Conservation (phyloP, 1,284 basidiomycete species). For the Cryptococcus sp. region DNA sequence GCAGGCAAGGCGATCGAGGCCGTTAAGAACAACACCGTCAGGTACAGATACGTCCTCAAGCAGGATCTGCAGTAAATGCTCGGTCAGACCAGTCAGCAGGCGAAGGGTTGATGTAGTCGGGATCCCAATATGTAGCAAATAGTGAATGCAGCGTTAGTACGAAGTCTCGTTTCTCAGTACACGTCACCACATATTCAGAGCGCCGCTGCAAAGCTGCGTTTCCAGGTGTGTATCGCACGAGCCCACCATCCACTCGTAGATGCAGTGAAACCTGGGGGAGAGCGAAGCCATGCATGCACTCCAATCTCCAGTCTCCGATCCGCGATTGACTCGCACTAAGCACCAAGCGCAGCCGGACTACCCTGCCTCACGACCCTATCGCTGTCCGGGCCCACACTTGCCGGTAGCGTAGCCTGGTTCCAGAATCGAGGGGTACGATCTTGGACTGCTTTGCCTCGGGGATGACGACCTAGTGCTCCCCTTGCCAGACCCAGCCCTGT, state of each 20-base stretch:
- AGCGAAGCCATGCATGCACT: too few relatives aligned
- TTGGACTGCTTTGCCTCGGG: not conserved
- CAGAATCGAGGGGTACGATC: slow-evolving; percentile 22
- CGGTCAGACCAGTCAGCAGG: not conserved
- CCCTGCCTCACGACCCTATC: not conserved
- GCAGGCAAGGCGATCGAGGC: slow-evolving; percentile 61
- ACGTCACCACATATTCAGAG: too few relatives aligned
- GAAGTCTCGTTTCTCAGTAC: too few relatives aligned
- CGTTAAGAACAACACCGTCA: slow-evolving; percentile 59
- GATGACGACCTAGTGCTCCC: slow-evolving; percentile 36
- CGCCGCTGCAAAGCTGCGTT: too few relatives aligned
- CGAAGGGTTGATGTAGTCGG: not conserved
- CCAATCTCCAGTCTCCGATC: too few relatives aligned
- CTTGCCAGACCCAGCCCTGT: slow-evolving; percentile 50
- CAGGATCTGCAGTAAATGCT: slow-evolving; percentile 15
- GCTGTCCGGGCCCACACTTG: not conserved
- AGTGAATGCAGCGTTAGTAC: not conserved
- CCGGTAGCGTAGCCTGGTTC: not conserved
- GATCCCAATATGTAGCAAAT: not conserved
- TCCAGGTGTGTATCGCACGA: too few relatives aligned
- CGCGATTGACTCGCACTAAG: too few relatives aligned
- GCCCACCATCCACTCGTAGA: too few relatives aligned
- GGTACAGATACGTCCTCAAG: slow-evolving; percentile 59
- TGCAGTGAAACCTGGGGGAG: too few relatives aligned
- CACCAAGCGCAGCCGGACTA: not conserved